phyloP scores from a whole-genome alignment of 1,284 basidiomycete genomes.

The Thecaphora frezii region DNA sequence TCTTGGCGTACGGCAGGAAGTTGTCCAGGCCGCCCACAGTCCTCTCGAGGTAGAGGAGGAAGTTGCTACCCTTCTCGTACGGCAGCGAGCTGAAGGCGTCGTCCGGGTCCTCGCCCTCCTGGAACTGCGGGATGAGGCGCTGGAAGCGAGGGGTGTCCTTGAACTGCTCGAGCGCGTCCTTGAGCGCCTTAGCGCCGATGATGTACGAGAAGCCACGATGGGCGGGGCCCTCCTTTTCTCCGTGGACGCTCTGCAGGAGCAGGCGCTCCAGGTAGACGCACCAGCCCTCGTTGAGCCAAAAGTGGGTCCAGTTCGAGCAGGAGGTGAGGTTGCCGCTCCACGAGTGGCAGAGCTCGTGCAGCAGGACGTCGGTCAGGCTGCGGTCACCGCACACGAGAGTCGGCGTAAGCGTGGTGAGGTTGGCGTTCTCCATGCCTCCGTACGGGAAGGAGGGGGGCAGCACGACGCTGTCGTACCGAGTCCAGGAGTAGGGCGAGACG shows the following conservation, averaged over 20 bases:
- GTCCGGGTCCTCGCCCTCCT: slow-evolving; percentile 71
- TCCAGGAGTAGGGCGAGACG: slow-evolving; percentile 71
- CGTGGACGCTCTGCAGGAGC: slow-evolving; percentile 72
- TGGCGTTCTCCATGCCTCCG: slow-evolving; percentile 60
- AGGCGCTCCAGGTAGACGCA: slow-evolving; percentile 91
- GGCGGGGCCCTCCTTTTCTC: slow-evolving; percentile 64
- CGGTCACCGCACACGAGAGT: slow-evolving; percentile 54
- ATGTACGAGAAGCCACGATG: slow-evolving; percentile 80
- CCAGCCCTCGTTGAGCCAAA: slow-evolving; percentile 68
- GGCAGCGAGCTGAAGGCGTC: slow-evolving; percentile 65
- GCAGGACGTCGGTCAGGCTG: slow-evolving; percentile 62
- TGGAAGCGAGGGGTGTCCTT: slow-evolving; percentile 70
- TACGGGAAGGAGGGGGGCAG: slow-evolving; percentile 90
- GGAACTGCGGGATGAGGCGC: slow-evolving; percentile 80
- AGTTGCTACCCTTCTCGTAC: slow-evolving; percentile 76
- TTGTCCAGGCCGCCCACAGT: slow-evolving; percentile 81
- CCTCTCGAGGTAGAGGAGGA: slow-evolving; percentile 70
- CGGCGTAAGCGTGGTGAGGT: slow-evolving; percentile 56
- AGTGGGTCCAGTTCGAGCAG: slow-evolving; percentile 55
- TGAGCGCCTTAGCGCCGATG: slow-evolving; percentile 74
- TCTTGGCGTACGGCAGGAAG: slow-evolving; percentile 64
- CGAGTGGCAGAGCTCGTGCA: slow-evolving; percentile 55
- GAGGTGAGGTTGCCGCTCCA: slow-evolving; percentile 57
- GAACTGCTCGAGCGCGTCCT: slow-evolving; percentile 69
- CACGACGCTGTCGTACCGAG: slow-evolving; percentile 88